Conservation (phyloP, 495 filamentous ascomycete species). For the Xylaria cubensis region DNA sequence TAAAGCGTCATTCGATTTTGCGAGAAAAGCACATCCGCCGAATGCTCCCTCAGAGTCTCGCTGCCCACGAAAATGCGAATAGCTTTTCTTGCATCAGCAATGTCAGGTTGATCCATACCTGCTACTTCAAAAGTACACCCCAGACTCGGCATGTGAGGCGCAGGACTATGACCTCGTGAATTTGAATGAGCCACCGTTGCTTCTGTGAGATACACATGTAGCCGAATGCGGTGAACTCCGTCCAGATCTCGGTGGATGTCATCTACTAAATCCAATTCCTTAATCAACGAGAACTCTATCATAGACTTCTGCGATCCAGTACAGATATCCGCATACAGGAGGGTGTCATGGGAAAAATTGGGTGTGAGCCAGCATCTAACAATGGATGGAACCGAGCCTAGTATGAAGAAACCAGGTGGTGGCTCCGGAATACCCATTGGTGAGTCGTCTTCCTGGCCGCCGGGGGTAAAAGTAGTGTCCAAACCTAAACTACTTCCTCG, state of each 20-base stretch:
- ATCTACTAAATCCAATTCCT: slow-evolving; percentile 71
- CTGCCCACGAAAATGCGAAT: slow-evolving; percentile 87
- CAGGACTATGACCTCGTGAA: slow-evolving; percentile 74
- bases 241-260: slow-evolving; percentile 68
- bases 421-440: slow-evolving; percentile 71
- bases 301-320: slow-evolving; percentile 88
- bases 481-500: slow-evolving; percentile 83
- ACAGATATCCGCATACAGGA: slow-evolving; percentile 91
- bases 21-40: slow-evolving; percentile 90
- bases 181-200: slow-evolving; percentile 80
- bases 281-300: slow-evolving; percentile 73
- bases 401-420: slow-evolving; percentile 78
- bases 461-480: slow-evolving; percentile 72
- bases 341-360: slow-evolving; percentile 81
- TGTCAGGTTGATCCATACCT: slow-evolving; percentile 55
- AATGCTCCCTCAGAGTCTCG: slow-evolving; percentile 84
- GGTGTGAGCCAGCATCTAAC: slow-evolving; percentile 94
- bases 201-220: slow-evolving; percentile 88
- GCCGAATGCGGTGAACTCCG: slow-evolving; percentile 69
- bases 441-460: slow-evolving; percentile 67
- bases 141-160: slow-evolving; percentile 79
- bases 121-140: slow-evolving; percentile 77
- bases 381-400: slow-evolving; percentile 88
- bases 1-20: slow-evolving; percentile 86
- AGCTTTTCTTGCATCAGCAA: slow-evolving; percentile 54